Evolutionary conservation across 1,284 basidiomycete genomes (phyloP), one percentile per base, ranked within the genome.

Genomic region (Boletus holoroseus): DNA sequence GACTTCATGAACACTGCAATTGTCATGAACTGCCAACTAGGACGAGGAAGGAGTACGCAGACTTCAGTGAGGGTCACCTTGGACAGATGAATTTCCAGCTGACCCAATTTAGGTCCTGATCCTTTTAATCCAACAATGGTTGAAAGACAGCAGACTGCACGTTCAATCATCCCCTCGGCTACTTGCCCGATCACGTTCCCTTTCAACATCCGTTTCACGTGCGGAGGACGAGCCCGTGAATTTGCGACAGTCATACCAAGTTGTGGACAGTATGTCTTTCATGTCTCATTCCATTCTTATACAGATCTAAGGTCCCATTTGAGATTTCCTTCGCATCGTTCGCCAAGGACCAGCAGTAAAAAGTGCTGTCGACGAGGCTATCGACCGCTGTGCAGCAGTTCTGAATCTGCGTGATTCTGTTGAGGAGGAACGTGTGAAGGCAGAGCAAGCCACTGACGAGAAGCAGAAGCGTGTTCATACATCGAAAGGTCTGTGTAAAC

Each of bases 1-100:
- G 79, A 87, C 50, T 77, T 85, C 3, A 76, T 80, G 28, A 76
- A 79, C 38, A 84, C 86, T 0, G 91, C 94, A 0, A 88, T 99
- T 55, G 86, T 99, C 22, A 81, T 99, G 47, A 99, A 99, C 66
- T 96, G 94, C 63, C 96, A 99, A 69, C 81, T 99, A 3, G 95
- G 95, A 3, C 76, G 93, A 30, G 95, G 95, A n/a, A 78, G 96
- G 59, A 94, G 91, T 55, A 96, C 94, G 0, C 74, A 94, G 55
- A 85, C 93, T 15, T 88, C 94, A 6, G 89, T 88, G 52, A 58
- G 81, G 64, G n/a, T 39, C 5, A 0, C 18, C 20, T 36, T 44
- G 32, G 18, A 43, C 39, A 44, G 11, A 39, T 34, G 35, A 41
- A 44, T n/a, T n/a, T 20, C 9, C 2, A 4, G 7, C 31, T 60